Evolutionary conservation across 2,329 filamentous ascomycete genomes (phyloP).

Genomic region (Pseudocercospora ulei): DNA sequence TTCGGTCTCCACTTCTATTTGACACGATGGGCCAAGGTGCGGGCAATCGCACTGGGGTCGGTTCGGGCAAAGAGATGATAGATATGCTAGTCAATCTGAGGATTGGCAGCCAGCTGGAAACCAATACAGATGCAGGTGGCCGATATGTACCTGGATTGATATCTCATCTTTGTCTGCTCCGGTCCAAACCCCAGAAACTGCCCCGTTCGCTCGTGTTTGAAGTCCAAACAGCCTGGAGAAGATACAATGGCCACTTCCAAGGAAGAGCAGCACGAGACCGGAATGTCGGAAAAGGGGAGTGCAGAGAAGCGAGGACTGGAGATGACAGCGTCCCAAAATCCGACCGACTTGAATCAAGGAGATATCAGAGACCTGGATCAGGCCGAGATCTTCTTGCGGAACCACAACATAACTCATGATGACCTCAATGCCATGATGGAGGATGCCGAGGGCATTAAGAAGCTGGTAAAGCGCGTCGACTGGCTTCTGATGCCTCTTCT

Average conservation of each 20-base stretch:
- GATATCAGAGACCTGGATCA: slow-evolving; percentile 40
- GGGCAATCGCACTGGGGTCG: slow-evolving; percentile 2
- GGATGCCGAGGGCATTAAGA: slow-evolving; percentile 35
- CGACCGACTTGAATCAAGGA: slow-evolving; percentile 26
- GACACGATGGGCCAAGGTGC: neutral
- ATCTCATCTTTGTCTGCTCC: too few species aligned
- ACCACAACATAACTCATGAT: slow-evolving; percentile 40
- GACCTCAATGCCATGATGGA: slow-evolving; percentile 41
- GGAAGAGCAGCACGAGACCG: slow-evolving; percentile 1
- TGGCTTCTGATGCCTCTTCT: slow-evolving; percentile 46
- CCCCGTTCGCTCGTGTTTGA: too few species aligned
- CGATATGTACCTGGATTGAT: neutral
- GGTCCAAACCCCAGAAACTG: too few species aligned
- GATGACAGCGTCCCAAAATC: slow-evolving; percentile 11
- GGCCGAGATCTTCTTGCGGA: slow-evolving; percentile 43
- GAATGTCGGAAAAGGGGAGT: slow-evolving; percentile 5
- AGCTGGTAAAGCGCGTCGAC: slow-evolving; percentile 43
- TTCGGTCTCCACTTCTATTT: too few species aligned
- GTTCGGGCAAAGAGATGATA: neutral
- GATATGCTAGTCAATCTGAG: neutral
- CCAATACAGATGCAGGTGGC: neutral
- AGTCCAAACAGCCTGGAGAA: too few species aligned
- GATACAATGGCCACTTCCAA: neutral
- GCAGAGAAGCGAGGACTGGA: slow-evolving; percentile 15
- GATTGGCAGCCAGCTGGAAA: neutral